Percentiles rank a stretch among this genome's conserved stretches.
phyloP scores from a whole-genome alignment of 2,329 filamentous ascomycete genomes.

The Hypoxylon sp. region DNA sequence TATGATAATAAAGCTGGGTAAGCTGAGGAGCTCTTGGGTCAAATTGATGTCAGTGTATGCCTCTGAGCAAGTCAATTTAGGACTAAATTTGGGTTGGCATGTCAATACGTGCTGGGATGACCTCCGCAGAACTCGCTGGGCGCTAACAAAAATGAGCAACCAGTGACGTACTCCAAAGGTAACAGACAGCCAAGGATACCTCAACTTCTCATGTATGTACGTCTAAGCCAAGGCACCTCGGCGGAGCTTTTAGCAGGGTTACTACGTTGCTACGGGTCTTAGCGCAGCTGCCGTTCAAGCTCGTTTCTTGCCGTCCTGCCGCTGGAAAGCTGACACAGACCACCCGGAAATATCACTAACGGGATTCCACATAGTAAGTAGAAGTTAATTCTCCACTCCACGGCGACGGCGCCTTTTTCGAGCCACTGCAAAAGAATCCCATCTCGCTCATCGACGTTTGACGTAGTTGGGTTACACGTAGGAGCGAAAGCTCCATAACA shows the following conservation, averaged over 20 bases:
- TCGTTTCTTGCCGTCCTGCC: conserved; percentile 13
- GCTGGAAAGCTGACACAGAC: conserved; percentile 11
- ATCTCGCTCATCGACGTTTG: conserved; percentile 16
- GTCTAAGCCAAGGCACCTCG: conserved; percentile 9
- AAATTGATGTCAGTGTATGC: conserved; percentile 44
- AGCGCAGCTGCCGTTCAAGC: conserved; percentile 21
- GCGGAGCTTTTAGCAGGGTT: conserved; percentile 18
- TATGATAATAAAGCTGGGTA: conserved; percentile 35
- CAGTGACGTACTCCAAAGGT: conserved; percentile 43
- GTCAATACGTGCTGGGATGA: conserved; percentile 30
- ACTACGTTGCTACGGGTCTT: conserved; percentile 9
- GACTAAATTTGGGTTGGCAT: conserved; percentile 32
- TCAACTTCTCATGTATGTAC: not conserved
- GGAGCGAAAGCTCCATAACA: conserved; percentile 24
- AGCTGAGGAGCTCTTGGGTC: conserved; percentile 39
- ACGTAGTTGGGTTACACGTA: conserved; percentile 24
- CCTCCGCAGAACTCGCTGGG: conserved; percentile 21
- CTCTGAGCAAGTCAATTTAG: conserved; percentile 25
- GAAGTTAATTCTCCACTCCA: conserved; percentile 11
- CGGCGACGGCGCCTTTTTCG: conserved; percentile 7
- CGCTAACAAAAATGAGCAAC: conserved; percentile 36
- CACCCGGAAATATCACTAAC: not conserved
- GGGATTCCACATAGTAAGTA: conserved; percentile 1
- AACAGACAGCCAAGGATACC: conserved; percentile 34
- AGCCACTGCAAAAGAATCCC: conserved; percentile 5